Base-by-base conservation (phyloP, 2,329 filamentous ascomycete species). In the Trichocomaceae sp. region DNA sequence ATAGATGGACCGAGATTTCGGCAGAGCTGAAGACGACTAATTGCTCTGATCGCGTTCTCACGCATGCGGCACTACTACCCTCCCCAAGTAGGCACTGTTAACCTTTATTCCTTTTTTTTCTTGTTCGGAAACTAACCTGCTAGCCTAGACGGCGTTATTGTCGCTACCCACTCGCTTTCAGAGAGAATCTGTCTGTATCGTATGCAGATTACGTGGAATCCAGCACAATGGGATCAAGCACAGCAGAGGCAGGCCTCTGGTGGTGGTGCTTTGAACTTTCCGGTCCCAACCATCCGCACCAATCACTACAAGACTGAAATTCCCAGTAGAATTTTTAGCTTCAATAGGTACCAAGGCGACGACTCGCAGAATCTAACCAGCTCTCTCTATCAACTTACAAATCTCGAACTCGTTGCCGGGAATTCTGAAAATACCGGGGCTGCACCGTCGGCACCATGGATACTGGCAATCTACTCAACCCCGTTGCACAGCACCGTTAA, bases 101-200 rank as follows among this genome's bases (percentile, higher is more conserved):
- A 22, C 29, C n/a, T 31, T 51, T 60, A 23, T 39, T 29, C 20
- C 9, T 39, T 31, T 41, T 41, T 10, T 42, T 42, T 22, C 17
- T 22, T 19, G 2, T 7, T 22, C 9, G 9, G 37, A 7, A 17
- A 41, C 39, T 42, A 42, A 42, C 17, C 17, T 45, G 1, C 44
- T 42, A 2, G 26, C 8, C 4, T 33, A 65, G 65, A 58, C 39
- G 68, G 69, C 22, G 68, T 73, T 23, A 57, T 73, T 19, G 60
- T 74, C 23, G 65, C 66, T 9, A 72, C 71, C 2, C 66, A 80
- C 61, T 65, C 61, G 71, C 78, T 82, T 12, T 85, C 85, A 3
- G 84, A 83, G 52, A 85, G 89, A 59, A 76, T 96, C 26, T 84
- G 85, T 52, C 73, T 95, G 5, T 85, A 92, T 58, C 84, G 84